These are phyloP conservation scores for Diddensiella caesifluorescens DNA, from an alignment of 805 yeast species.

Conservation along the genomic window DNA sequence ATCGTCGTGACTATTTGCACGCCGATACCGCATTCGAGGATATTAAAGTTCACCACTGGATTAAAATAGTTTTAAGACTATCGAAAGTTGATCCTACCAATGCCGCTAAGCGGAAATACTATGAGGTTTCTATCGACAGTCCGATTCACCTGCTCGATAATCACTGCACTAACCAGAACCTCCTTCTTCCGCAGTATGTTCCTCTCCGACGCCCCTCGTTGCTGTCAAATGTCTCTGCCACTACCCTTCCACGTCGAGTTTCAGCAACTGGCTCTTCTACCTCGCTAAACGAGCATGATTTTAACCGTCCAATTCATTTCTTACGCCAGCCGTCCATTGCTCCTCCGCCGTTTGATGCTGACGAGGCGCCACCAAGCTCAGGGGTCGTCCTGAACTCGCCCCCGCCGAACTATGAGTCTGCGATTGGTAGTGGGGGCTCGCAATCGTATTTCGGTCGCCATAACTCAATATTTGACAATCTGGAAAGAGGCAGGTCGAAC, in stretches of 20 bases:
- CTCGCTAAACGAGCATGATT: conserved; percentile 3
- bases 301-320: conserved; percentile 46
- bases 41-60: conserved; percentile 93
- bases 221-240: conserved; percentile 12
- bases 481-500: conserved; percentile 1
- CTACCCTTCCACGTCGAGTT: conserved; percentile 11
- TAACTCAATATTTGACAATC: not conserved
- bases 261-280: not conserved
- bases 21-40: conserved; percentile 80
- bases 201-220: conserved; percentile 16
- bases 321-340: conserved; percentile 50
- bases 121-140: conserved; percentile 90
- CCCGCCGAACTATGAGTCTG: conserved; percentile 20
- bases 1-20: conserved; percentile 48
- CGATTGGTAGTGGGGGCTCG: conserved; percentile 3
- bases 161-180: conserved; percentile 43
- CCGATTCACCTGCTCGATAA: conserved; percentile 81
- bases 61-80: conserved; percentile 78
- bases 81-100: conserved; percentile 54
- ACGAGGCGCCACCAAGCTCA: conserved; percentile 18
- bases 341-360: conserved; percentile 54
- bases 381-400: conserved; percentile 3
- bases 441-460: not conserved
- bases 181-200: conserved; percentile 35
- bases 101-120: conserved; percentile 68